Evolutionary conservation across 176 grass and related monocot species (phyloP), one percentile per base, ranked within the genome.

Genomic region (Musa acuminata): DNA sequence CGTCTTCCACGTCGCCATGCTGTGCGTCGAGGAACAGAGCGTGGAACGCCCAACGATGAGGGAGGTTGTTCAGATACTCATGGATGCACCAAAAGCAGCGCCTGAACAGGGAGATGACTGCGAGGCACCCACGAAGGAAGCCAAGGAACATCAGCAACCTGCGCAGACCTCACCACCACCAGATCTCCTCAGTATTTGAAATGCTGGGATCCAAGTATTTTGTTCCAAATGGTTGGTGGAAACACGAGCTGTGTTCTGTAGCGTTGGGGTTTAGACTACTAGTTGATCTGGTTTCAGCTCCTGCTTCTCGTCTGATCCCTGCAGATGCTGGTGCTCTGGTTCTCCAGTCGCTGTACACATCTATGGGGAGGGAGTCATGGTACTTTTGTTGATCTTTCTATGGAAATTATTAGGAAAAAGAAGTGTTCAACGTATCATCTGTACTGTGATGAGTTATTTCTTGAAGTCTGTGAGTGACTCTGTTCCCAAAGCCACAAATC

Each of bases 61-160:
- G n/a, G 93, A 96, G 77, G 93, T 96, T 6, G 89, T 92, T 75
- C 89, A 96, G 79, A 92, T 96, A 55, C 69, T 96, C 0, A 57
- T 83, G 12, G 93, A 89, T 49, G 71, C 92, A 52, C 80, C 92
- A 0, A 78, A 75, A 0, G 67, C 80, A 8, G 49, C 70, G 2
- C 25, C 72, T n/a, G 75, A 22, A 48, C 62, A 67, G 52, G 77
- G 55, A 8, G 27, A 74, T 6, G 55, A 78, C 20, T 66, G 59
- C 2, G 57, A 51, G 2, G 13, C 58, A 72, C 52, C 68, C 13
- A 29, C 63, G 23, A 73, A 69, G 74, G 80, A 83, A 9, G 26
- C 74, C 12, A 73, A 81, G 52, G 79, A 81, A 23, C 79, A 66
- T 29, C 67, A 68, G 67, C 70, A 53, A 79, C 2, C 12, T 22